Percentiles rank a stretch among this genome's conserved stretches.
Conservation (phyloP, 2,329 filamentous ascomycete genomes). For the Dendryphion nanum region DNA sequence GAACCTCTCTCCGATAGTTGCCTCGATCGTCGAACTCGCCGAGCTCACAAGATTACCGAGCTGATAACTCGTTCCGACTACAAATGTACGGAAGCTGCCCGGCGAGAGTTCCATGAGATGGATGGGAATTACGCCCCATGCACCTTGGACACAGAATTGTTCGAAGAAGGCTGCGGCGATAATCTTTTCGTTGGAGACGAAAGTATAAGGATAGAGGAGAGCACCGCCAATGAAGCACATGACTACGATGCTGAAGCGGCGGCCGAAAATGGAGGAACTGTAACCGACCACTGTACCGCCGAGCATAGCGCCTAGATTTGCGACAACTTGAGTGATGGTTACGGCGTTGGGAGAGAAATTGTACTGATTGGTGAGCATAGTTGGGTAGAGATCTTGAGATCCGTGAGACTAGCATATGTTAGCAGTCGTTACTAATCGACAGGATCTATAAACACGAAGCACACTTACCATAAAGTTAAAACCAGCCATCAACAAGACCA, state of each 20-base stretch:
- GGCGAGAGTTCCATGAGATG: conserved; percentile 77
- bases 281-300: conserved; percentile 50
- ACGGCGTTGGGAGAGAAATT: conserved; percentile 50
- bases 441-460: too few relatives aligned
- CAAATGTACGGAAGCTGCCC: conserved; percentile 69
- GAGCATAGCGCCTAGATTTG: conserved; percentile 50
- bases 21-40: conserved; percentile 72
- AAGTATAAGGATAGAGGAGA: conserved; percentile 80
- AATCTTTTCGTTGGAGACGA: conserved; percentile 59
- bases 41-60: conserved; percentile 72
- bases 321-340: conserved; percentile 51
- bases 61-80: conserved; percentile 73
- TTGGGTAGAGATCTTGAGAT: conserved; percentile 64
- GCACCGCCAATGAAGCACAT: conserved; percentile 65
- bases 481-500: conserved; percentile 83
- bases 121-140: conserved; percentile 54
- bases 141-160: conserved; percentile 49
- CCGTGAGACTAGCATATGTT: conserved; percentile 58
- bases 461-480: conserved; percentile 77
- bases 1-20: conserved; percentile 71
- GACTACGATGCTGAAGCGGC: conserved; percentile 48
- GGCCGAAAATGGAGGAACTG: conserved; percentile 46
- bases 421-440: too few relatives aligned
- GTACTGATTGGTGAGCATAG: conserved; percentile 59
- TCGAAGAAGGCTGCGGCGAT: conserved; percentile 83